Percentiles rank a stretch among this genome's conserved stretches.
Conservation (phyloP, 2,329 filamentous ascomycete genomes). For the Hymenoscyphus scutula region DNA sequence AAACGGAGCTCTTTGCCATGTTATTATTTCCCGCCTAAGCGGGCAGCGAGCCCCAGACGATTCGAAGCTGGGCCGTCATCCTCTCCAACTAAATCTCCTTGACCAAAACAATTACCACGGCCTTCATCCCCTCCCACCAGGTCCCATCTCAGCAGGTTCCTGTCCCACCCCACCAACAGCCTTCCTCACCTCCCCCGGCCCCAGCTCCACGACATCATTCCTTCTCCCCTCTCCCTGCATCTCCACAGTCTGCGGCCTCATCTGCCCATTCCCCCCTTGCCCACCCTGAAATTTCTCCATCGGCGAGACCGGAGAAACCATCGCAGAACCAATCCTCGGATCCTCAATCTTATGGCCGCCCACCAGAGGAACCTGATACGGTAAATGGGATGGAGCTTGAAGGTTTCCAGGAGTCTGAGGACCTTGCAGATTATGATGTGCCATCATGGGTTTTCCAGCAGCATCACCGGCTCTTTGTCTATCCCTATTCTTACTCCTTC, state of each 20-base stretch:
- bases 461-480: background rate
- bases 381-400: background rate
- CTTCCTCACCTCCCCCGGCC: background rate
- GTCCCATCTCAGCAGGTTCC: conserved; percentile 3
- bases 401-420: background rate
- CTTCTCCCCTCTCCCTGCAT: conserved; percentile 5
- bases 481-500: background rate
- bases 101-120: background rate
- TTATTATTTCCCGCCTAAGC: too few relatives aligned
- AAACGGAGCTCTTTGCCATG: too few relatives aligned
- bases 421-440: background rate
- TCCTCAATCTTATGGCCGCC: background rate
- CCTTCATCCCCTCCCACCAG: background rate
- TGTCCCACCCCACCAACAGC: background rate
- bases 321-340: background rate
- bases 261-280: background rate
- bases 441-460: background rate
- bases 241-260: background rate
- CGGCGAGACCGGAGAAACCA: background rate
- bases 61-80: too few relatives aligned
- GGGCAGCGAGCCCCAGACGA: too few relatives aligned
- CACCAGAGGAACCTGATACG: background rate
- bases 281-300: background rate
- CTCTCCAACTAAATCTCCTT: background rate
- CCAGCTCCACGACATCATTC: conserved; percentile 3